A percentile compares a stretch with the other conserved stretches of the same genome.
These are phyloP conservation scores for Arthrobotrys megalospora DNA, from an alignment of 2,329 filamentous ascomycete species.

Conservation along the genomic window DNA sequence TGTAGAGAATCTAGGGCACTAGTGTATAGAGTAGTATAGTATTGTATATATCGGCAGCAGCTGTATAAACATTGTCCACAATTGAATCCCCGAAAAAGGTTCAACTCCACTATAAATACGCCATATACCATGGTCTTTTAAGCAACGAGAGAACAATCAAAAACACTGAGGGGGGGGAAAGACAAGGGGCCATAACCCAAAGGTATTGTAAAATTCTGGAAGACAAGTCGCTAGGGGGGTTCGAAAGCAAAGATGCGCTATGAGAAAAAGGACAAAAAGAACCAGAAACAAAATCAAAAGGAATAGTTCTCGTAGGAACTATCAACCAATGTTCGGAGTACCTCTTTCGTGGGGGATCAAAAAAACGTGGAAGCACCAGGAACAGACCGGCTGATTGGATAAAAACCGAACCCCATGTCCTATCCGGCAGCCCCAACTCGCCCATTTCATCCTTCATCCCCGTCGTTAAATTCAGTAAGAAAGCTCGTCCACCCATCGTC, in stretches of 20 bases:
- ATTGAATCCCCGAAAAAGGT: slow-evolving; percentile 24
- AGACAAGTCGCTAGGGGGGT: slow-evolving; percentile 6
- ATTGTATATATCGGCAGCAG: slow-evolving; percentile 32
- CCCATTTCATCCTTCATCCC: slow-evolving; percentile 4
- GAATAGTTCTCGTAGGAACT: slow-evolving; percentile 11
- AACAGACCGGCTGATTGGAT: slow-evolving; percentile 41
- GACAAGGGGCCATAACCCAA: not conserved
- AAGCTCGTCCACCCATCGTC: not conserved
- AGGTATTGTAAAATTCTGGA: slow-evolving; percentile 9
- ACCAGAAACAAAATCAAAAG: slow-evolving; percentile 12
- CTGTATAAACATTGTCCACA: slow-evolving; percentile 42
- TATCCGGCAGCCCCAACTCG: slow-evolving; percentile 11
- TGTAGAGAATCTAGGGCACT: not conserved
- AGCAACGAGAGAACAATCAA: slow-evolving; percentile 1
- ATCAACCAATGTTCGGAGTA: slow-evolving; percentile 3
- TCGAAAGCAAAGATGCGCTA: slow-evolving; percentile 29
- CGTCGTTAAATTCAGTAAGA: slow-evolving; percentile 5
- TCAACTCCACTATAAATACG: slow-evolving; percentile 54
- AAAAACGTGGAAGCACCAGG: slow-evolving; percentile 37
- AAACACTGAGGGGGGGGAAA: not conserved
- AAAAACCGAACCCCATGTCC: slow-evolving; percentile 25
- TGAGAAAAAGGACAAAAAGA: slow-evolving; percentile 8
- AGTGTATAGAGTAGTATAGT: slow-evolving; percentile 9
- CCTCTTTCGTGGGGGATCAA: slow-evolving; percentile 8
- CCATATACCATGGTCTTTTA: slow-evolving; percentile 61